Evolutionary conservation across 1,284 basidiomycete species (phyloP).

Genomic region (Sporisorium graminicola): DNA sequence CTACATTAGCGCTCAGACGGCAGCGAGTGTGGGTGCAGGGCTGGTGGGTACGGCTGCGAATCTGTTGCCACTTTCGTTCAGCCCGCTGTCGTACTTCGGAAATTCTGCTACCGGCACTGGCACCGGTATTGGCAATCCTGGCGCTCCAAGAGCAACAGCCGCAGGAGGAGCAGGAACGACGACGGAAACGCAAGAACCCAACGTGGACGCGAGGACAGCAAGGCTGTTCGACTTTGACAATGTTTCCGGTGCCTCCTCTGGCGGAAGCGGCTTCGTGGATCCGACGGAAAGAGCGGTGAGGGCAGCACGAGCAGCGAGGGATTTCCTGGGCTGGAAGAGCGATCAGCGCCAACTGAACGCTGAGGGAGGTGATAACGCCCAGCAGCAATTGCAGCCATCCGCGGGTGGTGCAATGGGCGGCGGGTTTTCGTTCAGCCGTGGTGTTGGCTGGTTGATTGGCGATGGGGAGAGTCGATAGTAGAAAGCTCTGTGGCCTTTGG

Average conservation of each 20-base stretch:
- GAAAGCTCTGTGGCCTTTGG: too few species aligned
- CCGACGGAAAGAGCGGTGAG: conserved; percentile 41
- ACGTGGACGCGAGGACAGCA: conserved; percentile 33
- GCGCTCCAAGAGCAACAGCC: neutral
- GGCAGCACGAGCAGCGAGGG: conserved; percentile 47
- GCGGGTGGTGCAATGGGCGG: conserved; percentile 19
- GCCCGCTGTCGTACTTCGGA: conserved; percentile 34
- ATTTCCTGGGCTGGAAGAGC: conserved; percentile 52
- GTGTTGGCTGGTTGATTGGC: conserved; percentile 52
- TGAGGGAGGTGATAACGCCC: neutral
- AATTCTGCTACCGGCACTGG: neutral
- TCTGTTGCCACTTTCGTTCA: conserved; percentile 24
- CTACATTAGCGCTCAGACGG: conserved; percentile 18
- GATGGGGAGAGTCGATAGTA: conserved; percentile 25
- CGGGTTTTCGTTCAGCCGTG: conserved; percentile 38
- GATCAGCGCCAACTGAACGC: neutral
- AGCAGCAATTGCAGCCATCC: neutral
- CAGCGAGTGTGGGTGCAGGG: conserved; percentile 22
- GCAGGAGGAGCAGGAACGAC: neutral
- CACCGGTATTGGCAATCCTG: too few species aligned
- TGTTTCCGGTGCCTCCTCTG: conserved; percentile 9
- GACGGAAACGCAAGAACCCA: neutral
- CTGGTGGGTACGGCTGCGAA: conserved; percentile 38
- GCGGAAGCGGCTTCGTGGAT: conserved; percentile 20
- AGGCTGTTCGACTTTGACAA: conserved; percentile 48